These are phyloP conservation scores for Fagus crenata DNA, from an alignment of 306 rosid genomes.

Conservation along the genomic window DNA sequence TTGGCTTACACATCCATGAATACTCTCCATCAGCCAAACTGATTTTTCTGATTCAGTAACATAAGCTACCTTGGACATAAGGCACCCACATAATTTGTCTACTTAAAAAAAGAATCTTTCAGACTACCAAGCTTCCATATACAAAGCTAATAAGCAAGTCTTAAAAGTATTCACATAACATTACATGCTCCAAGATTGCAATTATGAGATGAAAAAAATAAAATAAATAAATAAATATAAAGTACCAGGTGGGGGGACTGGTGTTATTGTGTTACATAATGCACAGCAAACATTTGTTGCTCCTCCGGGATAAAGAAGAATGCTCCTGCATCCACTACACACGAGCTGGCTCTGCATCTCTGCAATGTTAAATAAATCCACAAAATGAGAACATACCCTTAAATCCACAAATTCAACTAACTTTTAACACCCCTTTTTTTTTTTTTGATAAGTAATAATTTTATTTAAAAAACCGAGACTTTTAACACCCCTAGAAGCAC, in stretches of 20 bases:
- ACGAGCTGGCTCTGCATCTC: constrained; percentile 98
- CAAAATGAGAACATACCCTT: background rate
- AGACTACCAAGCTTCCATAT: background rate
- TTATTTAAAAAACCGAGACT: too few species aligned
- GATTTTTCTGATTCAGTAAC: background rate
- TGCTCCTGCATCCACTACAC: constrained; percentile 90
- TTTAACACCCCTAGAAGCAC: too few species aligned
- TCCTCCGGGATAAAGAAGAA: constrained; percentile 91
- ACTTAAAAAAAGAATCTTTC: background rate
- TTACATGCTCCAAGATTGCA: constrained; percentile 6
- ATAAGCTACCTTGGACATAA: background rate
- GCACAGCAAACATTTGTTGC: constrained; percentile 96
- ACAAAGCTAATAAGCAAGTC: background rate
- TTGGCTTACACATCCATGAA: background rate
- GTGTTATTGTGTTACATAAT: constrained; percentile 72
- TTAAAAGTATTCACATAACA: background rate
- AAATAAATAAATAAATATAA: background rate
- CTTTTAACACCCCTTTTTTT: too few species aligned
- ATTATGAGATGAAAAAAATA: background rate
- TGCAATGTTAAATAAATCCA: constrained; percentile 39
- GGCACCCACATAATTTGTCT: background rate
- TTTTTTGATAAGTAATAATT: too few species aligned
- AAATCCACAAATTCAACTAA: too few species aligned
- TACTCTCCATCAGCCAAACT: background rate
- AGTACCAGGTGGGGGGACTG: constrained; percentile 89